Evolutionary conservation across 1,139 yeast genomes (phyloP).

Genomic region (Martiniozyma asiatica): DNA sequence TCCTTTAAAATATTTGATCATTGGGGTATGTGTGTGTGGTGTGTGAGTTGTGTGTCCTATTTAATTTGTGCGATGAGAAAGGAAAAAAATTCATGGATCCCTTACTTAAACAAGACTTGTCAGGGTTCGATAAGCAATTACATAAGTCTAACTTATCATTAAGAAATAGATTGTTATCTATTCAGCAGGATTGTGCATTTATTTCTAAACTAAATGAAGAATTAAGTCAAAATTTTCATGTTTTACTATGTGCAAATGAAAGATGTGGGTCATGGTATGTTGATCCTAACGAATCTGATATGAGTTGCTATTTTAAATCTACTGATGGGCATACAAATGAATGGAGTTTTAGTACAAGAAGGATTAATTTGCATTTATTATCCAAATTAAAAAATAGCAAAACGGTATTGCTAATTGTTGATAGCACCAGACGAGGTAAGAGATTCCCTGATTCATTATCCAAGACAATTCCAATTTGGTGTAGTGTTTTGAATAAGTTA

Average conservation of each 20-base stretch:
- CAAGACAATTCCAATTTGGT: conserved; percentile 86
- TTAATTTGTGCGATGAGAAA: background rate
- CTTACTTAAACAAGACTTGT: conserved; percentile 10
- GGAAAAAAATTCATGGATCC: conserved; percentile 10
- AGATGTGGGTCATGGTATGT: conserved; percentile 87
- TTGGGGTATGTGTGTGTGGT: background rate
- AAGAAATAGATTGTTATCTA: conserved; percentile 59
- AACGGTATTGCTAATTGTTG: conserved; percentile 60
- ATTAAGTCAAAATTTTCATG: conserved; percentile 18
- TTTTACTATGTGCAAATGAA: conserved; percentile 60
- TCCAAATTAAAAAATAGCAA: conserved; percentile 39
- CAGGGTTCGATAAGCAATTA: conserved; percentile 6
- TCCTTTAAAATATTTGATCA: conserved; percentile 38
- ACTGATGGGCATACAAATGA: conserved; percentile 81
- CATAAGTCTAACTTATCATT: conserved; percentile 25
- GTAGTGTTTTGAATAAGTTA: conserved; percentile 59
- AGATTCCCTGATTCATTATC: conserved; percentile 76
- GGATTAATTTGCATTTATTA: conserved; percentile 63
- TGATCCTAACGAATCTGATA: conserved; percentile 27
- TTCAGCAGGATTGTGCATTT: conserved; percentile 45
- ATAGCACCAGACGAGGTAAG: conserved; percentile 79
- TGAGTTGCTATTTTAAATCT: conserved; percentile 61
- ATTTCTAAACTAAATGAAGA: conserved; percentile 21
- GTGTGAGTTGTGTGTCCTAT: too few relatives aligned
- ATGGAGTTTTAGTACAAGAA: conserved; percentile 65